Evolutionary conservation across 495 filamentous ascomycete species (phyloP), one percentile per base, ranked within the genome.

Genomic region (Choiromyces venosus): DNA sequence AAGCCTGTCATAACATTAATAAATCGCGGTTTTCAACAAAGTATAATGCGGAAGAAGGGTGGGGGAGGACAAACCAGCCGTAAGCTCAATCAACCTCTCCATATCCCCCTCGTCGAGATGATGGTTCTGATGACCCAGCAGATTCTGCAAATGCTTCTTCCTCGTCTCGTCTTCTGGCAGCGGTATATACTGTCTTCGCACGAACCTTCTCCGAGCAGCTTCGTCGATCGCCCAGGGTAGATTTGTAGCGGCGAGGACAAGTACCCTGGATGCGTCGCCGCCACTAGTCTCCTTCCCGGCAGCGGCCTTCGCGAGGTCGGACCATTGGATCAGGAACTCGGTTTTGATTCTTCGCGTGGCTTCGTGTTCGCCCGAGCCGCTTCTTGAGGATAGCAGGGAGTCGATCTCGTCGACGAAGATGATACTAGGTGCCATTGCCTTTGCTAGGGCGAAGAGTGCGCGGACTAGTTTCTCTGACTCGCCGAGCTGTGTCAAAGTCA

Each of bases 381-480:
- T 91, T 35, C 95, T 88, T 3, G 93, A 87, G 0, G 93, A 96
- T 1, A 99, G 86, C 7, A 99, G 84, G 1, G 95, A 97, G 82
- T 99, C 95, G 78, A 99, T 99, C 81, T 99, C 95, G 79, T 99
- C 95, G 8, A 99, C 94, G 76, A 99, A 99, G 76, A 99, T 99
- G 82, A 99, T 98, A 72, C 91, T 93, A 0, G 95, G 95, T 0
- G 95, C 94, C 37, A 98, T 88, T 25, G 89, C 87, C 80, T 97
- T 97, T 36, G 95, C 94, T 10, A 98, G 85, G 0, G 89, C 89
- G 80, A 99, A 99, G 25, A 98, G 86, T 1, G 96, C 95, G 25
- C 93, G 89, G 6, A 99, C 95, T 29, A 98, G 90, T 84, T 98
- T 98, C 83, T 98, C 95, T 35, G 91, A 94, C 82, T 99, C 95